phyloP scores from a whole-genome alignment of 768 basidiomycete species.

The Rhizopogon sp. region DNA sequence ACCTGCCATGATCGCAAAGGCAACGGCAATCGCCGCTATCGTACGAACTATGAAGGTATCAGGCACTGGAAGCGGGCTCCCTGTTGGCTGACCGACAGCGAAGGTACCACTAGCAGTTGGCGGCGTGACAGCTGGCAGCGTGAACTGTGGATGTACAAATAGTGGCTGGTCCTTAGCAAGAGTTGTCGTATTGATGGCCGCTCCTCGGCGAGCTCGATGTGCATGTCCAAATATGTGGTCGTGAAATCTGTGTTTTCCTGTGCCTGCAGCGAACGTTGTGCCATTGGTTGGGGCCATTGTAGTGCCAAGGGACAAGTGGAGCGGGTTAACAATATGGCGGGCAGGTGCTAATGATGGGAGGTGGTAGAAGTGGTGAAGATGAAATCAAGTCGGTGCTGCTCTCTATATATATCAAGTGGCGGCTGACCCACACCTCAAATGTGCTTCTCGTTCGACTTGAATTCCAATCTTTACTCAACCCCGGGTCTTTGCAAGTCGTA shows the following conservation, averaged over 20 bases:
- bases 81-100: neutral
- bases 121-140: too few species aligned
- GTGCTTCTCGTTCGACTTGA: neutral
- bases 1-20: constrained; percentile 22
- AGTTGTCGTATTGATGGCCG: neutral
- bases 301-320: neutral
- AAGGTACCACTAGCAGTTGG: neutral
- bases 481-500: too few species aligned
- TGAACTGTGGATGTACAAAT: neutral
- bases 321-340: neutral
- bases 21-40: constrained; percentile 15
- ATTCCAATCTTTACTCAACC: neutral
- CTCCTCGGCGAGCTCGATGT: neutral
- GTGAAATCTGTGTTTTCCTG: neutral
- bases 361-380: neutral
- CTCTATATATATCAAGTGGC: neutral
- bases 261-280: neutral
- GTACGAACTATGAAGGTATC: constrained; percentile 12
- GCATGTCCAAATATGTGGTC: neutral
- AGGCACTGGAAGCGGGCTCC: neutral
- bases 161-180: neutral
- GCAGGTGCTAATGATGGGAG: neutral
- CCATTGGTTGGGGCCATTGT: neutral
- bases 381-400: too few species aligned
- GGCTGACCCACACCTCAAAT: neutral